Evolutionary conservation across 306 rosid species (phyloP).

Genomic region (Rosa persica): DNA sequence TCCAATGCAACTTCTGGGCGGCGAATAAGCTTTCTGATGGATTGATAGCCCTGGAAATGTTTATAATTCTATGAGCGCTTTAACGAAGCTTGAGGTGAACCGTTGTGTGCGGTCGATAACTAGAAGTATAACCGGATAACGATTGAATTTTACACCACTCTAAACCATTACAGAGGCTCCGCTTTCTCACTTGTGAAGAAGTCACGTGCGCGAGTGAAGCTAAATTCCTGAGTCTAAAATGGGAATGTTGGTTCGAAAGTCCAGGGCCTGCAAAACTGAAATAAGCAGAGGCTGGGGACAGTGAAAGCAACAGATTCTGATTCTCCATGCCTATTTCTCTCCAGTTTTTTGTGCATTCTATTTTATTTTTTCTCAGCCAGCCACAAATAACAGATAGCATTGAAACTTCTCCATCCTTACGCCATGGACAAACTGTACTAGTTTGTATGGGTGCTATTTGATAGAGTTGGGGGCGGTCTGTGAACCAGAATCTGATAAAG

Average conservation of each 20-base stretch:
- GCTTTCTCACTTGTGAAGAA: background rate
- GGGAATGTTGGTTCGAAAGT: constrained; percentile 54
- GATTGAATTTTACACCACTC: background rate
- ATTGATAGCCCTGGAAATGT: background rate
- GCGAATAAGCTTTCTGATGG: constrained; percentile 15
- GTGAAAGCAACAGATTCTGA: constrained; percentile 36
- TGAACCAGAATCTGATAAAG: background rate
- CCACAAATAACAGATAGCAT: constrained; percentile 7
- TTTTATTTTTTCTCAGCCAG: background rate
- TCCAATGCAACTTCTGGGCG: constrained; percentile 2
- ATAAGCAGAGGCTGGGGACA: constrained; percentile 38
- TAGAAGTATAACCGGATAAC: background rate
- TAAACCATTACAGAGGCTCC: too few relatives aligned
- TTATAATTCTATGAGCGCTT: background rate
- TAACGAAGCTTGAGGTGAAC: background rate
- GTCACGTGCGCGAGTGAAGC: background rate
- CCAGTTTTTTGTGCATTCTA: constrained; percentile 39
- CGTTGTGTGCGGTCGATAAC: background rate
- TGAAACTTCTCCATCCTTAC: constrained; percentile 47
- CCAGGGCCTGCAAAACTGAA: constrained; percentile 28
- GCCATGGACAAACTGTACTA: constrained; percentile 43
- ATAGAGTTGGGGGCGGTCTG: background rate
- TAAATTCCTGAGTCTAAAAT: constrained; percentile 9
- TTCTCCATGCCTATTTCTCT: constrained; percentile 30
- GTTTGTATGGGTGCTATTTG: background rate